Base-by-base conservation (phyloP, 2,329 filamentous ascomycete species). In the Colletotrichum sp. region DNA sequence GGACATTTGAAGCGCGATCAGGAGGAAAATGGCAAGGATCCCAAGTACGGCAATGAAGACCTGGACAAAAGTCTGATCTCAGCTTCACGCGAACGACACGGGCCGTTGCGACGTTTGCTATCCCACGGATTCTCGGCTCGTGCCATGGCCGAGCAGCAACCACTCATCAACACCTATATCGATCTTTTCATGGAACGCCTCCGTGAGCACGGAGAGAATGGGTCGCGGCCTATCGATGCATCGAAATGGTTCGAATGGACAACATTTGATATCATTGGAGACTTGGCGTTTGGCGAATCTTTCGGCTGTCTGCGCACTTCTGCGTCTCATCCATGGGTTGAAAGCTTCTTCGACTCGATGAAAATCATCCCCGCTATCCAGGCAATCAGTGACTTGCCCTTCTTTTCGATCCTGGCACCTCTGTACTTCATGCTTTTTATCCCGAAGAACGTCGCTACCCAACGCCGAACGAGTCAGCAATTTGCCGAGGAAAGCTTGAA, bases 141-240 rank as follows among this genome's bases (percentile, higher is more conserved):
- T 71, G 69, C 81, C 71, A 78, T 85, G 81, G 77, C 78, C 16
- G 80, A 80, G 6, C 82, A 84, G 64, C 80, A 84, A 62, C 78
- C 79, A 1, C 71, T 82, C 16, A 81, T 85, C 52, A 44, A 55
- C 15, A 64, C 67, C 3, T 81, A 83, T 60, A 77, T 83, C 24
- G 75, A 83, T 32, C 69, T 80, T 8, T 71, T 84, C 52, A 59
- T 88, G 30, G 63, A 79, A 16, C 82, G 82, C 34, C 77, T 89
- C 59, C 49, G n/a, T 4, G 32, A 72, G 28, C 49, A 69, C 12
- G 65, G 70, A 4, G 34, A 72, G 9, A 49, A n/a, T 16, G 70
- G 70, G 8, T n/a, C 18, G 15, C 30, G 24, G 34, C 9, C 64
- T 7, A n/a, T 72, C 10, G 65, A 72, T 34, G 70, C 63, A 8